Evolutionary conservation across 805 yeast genomes (phyloP), one percentile per base, ranked within the genome.

Genomic region (Metschnikowia lochheadii): DNA sequence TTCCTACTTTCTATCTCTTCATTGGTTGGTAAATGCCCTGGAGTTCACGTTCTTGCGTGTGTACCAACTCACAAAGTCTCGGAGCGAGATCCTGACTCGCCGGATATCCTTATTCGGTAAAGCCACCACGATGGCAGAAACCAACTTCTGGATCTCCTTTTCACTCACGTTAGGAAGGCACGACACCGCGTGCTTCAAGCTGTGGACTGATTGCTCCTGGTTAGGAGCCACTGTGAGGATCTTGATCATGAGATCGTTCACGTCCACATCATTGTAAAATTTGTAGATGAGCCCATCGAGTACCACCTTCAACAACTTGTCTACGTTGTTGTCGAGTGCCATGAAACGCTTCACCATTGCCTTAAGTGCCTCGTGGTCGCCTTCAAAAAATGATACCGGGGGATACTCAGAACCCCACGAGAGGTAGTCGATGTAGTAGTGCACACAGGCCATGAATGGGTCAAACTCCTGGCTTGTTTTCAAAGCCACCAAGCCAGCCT

Each of bases 331-430:
- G 31, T 75, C 65, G 33, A 53, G 48, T 2, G 59, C 51, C 35
- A 84, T 65, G 39, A 83, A 71, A 34, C 67, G 66, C 46, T 78
- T 63, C 55, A 87, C 78, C 39, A 73, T 74, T n/a, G 72, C 75
- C 10, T 86, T 84, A 40, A 83, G 80, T 18, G 69, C 69, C 18
- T 76, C 80, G 31, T 54, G 49, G 49, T 56, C 52, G 7, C 56
- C 61, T 26, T 75, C 76, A 48, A 79, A 76, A 38, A 85, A 77
- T 6, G 96, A 85, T 17, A 87, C 77, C 5, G 97, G 96, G 2
- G 96, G 90, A 8, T 79, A 73, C 26, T 79, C 84, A 56, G 85
- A 81, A 1, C 96, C 96, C 92, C 95, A 91, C 6, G 90, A 80
- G 20, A 87, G 68, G 34, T 89, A 74, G 64, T 94, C 99, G 56